Base-by-base conservation (phyloP, 2,329 filamentous ascomycete species). In the Rhytidhysteron rufulum region DNA sequence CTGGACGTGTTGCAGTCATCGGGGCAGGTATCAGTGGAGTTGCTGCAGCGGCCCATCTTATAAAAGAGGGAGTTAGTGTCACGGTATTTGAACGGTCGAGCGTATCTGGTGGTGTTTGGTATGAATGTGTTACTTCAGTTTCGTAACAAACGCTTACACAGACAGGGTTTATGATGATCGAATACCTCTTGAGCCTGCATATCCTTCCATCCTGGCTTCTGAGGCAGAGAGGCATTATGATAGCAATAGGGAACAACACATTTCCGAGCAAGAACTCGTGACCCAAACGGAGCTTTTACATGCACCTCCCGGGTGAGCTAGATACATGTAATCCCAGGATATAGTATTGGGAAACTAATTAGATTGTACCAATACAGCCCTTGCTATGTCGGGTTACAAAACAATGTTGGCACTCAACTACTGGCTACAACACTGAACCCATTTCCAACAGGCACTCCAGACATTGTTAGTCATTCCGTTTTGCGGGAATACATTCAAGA, bases 401-500 rank as follows among this genome's bases (percentile, higher is more conserved):
- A 78, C 49, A 79, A 79, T 43, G 73, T 79, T 13, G 66, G 69
- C 5, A 77, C 75, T 2, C 65, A 67, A 4, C 55, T 77, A 42
- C 70, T 79, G 53, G 62, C 71, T 31, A 71, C 71, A 2, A 73
- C 66, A 16, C 58, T 76, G 33, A 70, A 71, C 38, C 45, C 55
- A 5, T 87, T 83, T 75, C 79, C 80, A 0, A 60, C 72, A 5
- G 77, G 75, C 1, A 85, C 80, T 0, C 72, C 73, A 2, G 76
- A 80, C 13, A 78, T 78, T 43, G 76, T 83, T 4, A 73, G 66
- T 2, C 83, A 85, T 43, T 53, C 63, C 13, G 68, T 75, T 0
- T 62, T 86, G 7, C 73, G 74, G 24, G 63, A 73, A 2, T 86
- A 86, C 50, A 74, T 86, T 4, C 75, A 82, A 43, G 69, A 74